A percentile compares a stretch with the other conserved stretches of the same genome.
Conservation (phyloP, 1,139 yeast species). For the Casaregolazyma lundiana region DNA sequence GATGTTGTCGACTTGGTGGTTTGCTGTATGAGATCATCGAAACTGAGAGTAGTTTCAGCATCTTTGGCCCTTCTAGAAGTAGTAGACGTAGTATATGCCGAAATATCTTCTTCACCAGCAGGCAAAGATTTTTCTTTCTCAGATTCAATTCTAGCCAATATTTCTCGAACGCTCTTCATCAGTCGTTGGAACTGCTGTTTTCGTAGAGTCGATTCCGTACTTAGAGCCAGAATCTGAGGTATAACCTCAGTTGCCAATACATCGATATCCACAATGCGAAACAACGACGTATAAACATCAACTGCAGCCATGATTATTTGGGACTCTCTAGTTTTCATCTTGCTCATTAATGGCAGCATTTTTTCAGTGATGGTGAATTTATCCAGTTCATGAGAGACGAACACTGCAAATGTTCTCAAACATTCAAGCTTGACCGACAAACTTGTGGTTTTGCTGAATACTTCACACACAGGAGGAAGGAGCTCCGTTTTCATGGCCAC, state of each 20-base stretch:
- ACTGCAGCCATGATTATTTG: slow-evolving; percentile 56
- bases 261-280: slow-evolving; percentile 37
- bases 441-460: slow-evolving; percentile 80
- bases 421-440: slow-evolving; percentile 71
- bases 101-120: slow-evolving; percentile 12
- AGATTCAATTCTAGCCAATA: slow-evolving; percentile 25
- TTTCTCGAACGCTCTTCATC: slow-evolving; percentile 22
- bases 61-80: background rate
- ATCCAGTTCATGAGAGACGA: slow-evolving; percentile 63
- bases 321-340: slow-evolving; percentile 73
- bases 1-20: background rate
- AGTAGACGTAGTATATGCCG: background rate
- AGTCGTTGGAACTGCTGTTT: slow-evolving; percentile 39
- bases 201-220: slow-evolving; percentile 44
- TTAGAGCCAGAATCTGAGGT: slow-evolving; percentile 47
- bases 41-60: slow-evolving; percentile 1
- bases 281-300: slow-evolving; percentile 44
- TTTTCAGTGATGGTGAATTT: slow-evolving; percentile 69
- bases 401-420: slow-evolving; percentile 54
- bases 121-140: slow-evolving; percentile 25
- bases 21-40: slow-evolving; percentile 8
- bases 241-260: slow-evolving; percentile 43
- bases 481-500: slow-evolving; percentile 68
- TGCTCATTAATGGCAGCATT: slow-evolving; percentile 66
- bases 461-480: slow-evolving; percentile 64